phyloP scores from a whole-genome alignment of 2,329 filamentous ascomycete genomes.

The Claviceps arundinis region DNA sequence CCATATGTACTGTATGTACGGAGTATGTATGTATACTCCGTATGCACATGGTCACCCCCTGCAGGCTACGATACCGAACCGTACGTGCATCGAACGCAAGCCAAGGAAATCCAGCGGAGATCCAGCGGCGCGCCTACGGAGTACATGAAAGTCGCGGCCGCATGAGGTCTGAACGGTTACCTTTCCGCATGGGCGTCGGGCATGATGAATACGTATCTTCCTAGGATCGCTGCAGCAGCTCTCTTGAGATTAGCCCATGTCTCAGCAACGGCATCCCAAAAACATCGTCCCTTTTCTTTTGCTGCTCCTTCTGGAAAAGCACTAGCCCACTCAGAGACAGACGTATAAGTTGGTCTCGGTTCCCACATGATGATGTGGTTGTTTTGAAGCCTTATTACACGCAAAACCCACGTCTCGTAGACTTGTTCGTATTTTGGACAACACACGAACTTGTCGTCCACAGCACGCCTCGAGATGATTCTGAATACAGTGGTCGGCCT shows the following conservation, averaged over 20 bases:
- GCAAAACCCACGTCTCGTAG: background rate
- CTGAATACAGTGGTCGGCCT: slow-evolving; percentile 11
- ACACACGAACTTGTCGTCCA: background rate
- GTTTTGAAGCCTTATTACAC: background rate
- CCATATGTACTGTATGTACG: background rate
- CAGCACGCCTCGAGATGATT: slow-evolving; percentile 7
- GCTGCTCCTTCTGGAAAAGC: background rate
- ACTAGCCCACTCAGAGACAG: background rate
- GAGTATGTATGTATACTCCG: too few relatives aligned
- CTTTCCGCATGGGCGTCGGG: too few relatives aligned
- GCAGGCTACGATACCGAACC: too few relatives aligned
- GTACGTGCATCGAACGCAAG: background rate
- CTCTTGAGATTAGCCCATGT: background rate
- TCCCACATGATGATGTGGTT: background rate
- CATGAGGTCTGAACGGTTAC: background rate
- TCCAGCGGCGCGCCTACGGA: background rate
- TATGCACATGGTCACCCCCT: background rate
- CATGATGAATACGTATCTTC: too few relatives aligned
- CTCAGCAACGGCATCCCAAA: background rate
- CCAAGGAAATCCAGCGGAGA: background rate
- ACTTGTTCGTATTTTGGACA: background rate
- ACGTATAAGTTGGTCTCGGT: background rate
- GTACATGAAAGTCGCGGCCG: background rate
- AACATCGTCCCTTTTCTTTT: background rate
- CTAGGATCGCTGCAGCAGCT: too few relatives aligned